Base-by-base conservation (phyloP, 169 alveolate species). In the Cryptosporidium ubiquitum region DNA sequence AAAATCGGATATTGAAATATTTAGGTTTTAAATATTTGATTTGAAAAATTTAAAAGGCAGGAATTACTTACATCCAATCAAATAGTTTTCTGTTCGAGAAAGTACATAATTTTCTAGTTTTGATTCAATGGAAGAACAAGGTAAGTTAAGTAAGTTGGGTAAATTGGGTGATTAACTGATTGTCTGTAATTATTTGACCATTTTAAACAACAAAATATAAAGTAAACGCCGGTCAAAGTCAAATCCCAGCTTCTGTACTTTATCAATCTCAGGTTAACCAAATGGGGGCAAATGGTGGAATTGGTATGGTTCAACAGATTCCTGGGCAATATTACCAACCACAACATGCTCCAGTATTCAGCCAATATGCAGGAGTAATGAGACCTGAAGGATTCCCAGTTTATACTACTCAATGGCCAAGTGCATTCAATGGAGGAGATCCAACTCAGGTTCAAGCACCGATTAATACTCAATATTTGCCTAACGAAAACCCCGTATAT, bases 391-490 rank as follows among this genome's bases (percentile, higher is more conserved):
- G 89, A 12, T 79, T 40, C 33, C 89, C 89, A 6, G 75, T 49
- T 5, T 79, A 79, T 26, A 79, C 89, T 39, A 79, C 79, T 64
- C 89, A 79, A 49, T 79, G 89, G 89, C 89, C 89, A 42, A 79
- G 75, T 6, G 75, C 89, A 79, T 79, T 79, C 37, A 26, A 31
- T 64, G 75, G 75, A 3, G 75, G 75, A 16, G 89, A 79, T 61
- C 89, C 89, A 40, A 79, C 89, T 26, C 89, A 79, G 64, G 89
- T 79, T 61, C 79, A 61, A 33, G 89, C 89, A 61, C 89, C 89
- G 14, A 31, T 79, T 29, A 75, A 79, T 18, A 64, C 79, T 18
- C 89, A 58, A n/a, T 79, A 79, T 61, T 40, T 79, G 10, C 89
- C 89, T 9, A 60, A 31, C 20, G 89, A 79, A 44, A 40, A 61